Base-by-base conservation (phyloP, 495 filamentous ascomycete species). In the Lasiosphaeriaceae sp. region DNA sequence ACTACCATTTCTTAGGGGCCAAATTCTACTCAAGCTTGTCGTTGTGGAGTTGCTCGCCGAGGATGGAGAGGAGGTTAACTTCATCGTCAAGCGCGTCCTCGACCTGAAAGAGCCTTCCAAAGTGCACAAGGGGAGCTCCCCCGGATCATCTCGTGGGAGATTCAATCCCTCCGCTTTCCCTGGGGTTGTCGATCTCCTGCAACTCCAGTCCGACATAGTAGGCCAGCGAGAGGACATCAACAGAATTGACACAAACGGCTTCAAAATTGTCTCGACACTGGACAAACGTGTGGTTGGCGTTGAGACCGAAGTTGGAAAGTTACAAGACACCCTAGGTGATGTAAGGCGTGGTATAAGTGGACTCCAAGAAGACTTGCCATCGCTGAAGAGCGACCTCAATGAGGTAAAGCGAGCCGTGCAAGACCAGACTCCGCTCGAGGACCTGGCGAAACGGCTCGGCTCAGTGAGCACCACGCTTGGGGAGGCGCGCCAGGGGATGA, bases 221-320 rank as follows among this genome's bases (percentile, higher is more conserved):
- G 23, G 47, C n/a, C 69, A 74, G 37, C 58, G 60, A 45, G 66
- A 67, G 47, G 64, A 71, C 31, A 64, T 70, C 44, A 60, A 71
- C 39, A 59, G 65, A 20, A 63, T 77, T 17, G 63, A 70, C 53
- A 65, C 48, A 37, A 66, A 66, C 17, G 70, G 70, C 9, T 63
- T 59, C 54, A 68, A 65, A 11, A 62, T 71, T 12, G 63, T 71
- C 21, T 65, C 68, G 3, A 65, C 62, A 1, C 62, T 76, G 23
- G 64, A 73, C 22, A 66, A 53, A 11, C 46, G 66, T 17, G 60
- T 69, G 16, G 49, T 45, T 17, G 60, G 58, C 22, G 58, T 71
- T 17, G 61, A 71, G 21, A 51, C 52, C 14, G 59, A 72, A 11
- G 56, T 67, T 34, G 53, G 53, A 14, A 64, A 67, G 21, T 47